A percentile compares a stretch with the other conserved stretches of the same genome.
Conservation (phyloP, 192 early-diverging fungal genomes). For the Spinellus fusiger region DNA sequence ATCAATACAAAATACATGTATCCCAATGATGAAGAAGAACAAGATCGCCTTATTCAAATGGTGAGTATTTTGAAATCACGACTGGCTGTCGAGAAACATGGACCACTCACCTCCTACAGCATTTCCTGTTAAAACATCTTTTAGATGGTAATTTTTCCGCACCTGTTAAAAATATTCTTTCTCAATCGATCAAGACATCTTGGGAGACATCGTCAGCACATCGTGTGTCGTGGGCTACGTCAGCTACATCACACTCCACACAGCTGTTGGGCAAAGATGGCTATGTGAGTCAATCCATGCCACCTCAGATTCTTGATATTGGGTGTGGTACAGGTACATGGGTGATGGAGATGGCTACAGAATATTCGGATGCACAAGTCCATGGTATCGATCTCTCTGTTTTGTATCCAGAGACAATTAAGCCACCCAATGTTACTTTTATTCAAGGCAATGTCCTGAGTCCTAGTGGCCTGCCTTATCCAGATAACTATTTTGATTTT, state of each 20-base stretch:
- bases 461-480: background rate
- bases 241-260: background rate
- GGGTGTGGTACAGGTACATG: conserved; percentile 15
- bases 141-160: conserved; percentile 20
- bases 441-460: conserved; percentile 7
- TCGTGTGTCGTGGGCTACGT: background rate
- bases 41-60: conserved; percentile 23
- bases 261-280: background rate
- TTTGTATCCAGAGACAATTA: conserved; percentile 21
- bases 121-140: conserved; percentile 16
- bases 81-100: background rate
- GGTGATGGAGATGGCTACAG: conserved; percentile 35
- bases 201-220: background rate
- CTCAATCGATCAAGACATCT: background rate
- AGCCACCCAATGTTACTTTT: conserved; percentile 20
- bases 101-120: background rate
- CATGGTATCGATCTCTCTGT: conserved; percentile 29
- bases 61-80: conserved; percentile 10
- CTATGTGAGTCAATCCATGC: background rate
- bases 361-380: conserved; percentile 25
- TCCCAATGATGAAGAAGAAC: conserved; percentile 27
- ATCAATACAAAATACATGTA: conserved; percentile 12
- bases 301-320: background rate
- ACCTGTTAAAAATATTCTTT: conserved; percentile 7
- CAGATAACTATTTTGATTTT: conserved; percentile 20